Base-by-base conservation (phyloP, 371 early-diverging fungal genomes). In the Circinella minor region DNA sequence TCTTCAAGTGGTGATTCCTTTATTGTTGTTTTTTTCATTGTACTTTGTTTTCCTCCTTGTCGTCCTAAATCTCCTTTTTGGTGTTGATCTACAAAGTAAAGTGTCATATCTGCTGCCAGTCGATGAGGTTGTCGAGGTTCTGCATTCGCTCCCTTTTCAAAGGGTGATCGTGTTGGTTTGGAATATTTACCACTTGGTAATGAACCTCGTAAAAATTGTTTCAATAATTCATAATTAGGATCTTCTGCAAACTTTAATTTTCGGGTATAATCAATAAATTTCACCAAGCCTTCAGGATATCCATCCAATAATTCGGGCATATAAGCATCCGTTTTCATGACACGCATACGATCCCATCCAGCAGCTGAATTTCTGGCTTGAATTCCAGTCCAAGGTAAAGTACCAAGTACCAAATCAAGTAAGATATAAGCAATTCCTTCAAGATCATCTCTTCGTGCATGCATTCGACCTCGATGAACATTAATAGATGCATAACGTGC, bases 211-310 rank as follows among this genome's bases (percentile, higher is more conserved):
- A 91, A 68, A 27, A 83, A 71, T 14, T 71, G 74, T 18, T 85
- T 76, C 20, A 89, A 66, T 20, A 81, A 72, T 39, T 90, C 91
- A 78, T 99, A 99, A 77, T 99, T 93, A 4, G 99, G 99, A 38
- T 89, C 87, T 69, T 98, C 96, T 57, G 92, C 90, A 77, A 96
- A 99, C 59, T 86, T 88, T 60, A 98, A 85, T 49, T 83, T 81
- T 66, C 97, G 81, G 1, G 93, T 86, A 72, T 98, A 97, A 1
- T 87, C 86, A 34, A 91, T 79, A 66, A 81, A 89, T 39, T 84
- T 89, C 70, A 88, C 72, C 20, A 90, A 76, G 0, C 87, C 90
- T 49, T 68, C 68, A 7, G 90, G 90, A 9, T 86, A 65, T 0
- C 88, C 90, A 7, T 83, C 86, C 67, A 87, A 88, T 18, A 90